Evolutionary conservation across 2,329 filamentous ascomycete genomes (phyloP).

Genomic region (Pleoardoris graminearum): DNA sequence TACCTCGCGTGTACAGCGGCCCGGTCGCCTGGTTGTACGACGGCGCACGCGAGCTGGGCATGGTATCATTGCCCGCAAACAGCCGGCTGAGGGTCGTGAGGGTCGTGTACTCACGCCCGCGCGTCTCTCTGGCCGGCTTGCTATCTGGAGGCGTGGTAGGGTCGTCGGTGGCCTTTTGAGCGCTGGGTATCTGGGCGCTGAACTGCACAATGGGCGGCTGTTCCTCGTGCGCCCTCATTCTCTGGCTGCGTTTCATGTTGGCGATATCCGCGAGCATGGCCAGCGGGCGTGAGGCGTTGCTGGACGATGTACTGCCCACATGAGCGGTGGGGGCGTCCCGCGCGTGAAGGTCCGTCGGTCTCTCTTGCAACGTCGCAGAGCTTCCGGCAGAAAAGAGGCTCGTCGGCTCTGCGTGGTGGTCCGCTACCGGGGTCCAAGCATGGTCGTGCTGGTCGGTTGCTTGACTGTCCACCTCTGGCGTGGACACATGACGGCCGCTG

Average conservation of each 20-base stretch:
- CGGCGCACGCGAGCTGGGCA: conserved; percentile 46
- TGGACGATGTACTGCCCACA: conserved; percentile 17
- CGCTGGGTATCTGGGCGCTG: conserved; percentile 44
- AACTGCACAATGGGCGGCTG: conserved; percentile 34
- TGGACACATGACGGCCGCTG: conserved; percentile 9
- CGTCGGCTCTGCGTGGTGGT: conserved; percentile 20
- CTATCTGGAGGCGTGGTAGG: conserved; percentile 47
- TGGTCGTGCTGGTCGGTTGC: background rate
- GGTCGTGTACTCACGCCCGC: conserved; percentile 44
- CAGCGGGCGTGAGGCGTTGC: conserved; percentile 36
- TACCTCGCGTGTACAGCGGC: conserved; percentile 41
- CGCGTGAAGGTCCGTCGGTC: conserved; percentile 13
- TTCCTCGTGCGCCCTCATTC: conserved; percentile 34
- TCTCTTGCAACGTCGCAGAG: conserved; percentile 21
- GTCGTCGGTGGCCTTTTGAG: conserved; percentile 55
- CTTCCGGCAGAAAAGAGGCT: conserved; percentile 35
- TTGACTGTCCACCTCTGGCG: background rate
- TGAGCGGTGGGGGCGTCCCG: conserved; percentile 13
- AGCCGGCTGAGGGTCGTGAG: conserved; percentile 51
- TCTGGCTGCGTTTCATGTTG: conserved; percentile 33
- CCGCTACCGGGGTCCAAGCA: conserved; percentile 13
- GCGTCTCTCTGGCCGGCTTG: conserved; percentile 30
- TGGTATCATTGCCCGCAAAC: conserved; percentile 47
- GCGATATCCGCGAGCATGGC: conserved; percentile 28
- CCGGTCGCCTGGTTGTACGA: conserved; percentile 48